Evolutionary conservation across 306 rosid species (phyloP).

Genomic region (Quercus agrifolia): DNA sequence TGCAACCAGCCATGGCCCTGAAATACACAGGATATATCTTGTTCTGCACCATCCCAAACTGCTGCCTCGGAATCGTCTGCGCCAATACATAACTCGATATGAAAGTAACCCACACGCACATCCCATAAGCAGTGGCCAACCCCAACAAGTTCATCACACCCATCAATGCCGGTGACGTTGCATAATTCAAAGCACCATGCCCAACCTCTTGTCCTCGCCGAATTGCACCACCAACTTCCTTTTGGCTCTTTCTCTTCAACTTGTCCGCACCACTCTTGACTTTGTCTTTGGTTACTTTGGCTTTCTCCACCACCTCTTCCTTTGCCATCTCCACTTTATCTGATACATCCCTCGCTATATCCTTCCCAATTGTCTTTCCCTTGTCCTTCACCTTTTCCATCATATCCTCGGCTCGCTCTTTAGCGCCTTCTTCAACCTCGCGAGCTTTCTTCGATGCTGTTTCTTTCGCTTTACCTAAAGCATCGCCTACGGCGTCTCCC

Average conservation of each 20-base stretch:
- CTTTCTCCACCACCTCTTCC: not conserved
- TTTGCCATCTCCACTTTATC: not conserved
- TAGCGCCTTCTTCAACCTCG: slow-evolving; percentile 21
- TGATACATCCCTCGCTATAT: slow-evolving; percentile 31
- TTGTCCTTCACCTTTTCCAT: slow-evolving; percentile 19
- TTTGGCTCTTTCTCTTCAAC: not conserved
- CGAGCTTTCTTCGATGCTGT: slow-evolving; percentile 9
- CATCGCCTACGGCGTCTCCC: slow-evolving; percentile 12
- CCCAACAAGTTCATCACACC: slow-evolving; percentile 42
- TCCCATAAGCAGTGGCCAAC: slow-evolving; percentile 58
- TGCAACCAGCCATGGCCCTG: slow-evolving; percentile 42
- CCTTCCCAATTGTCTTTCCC: slow-evolving; percentile 15
- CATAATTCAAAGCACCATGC: not conserved
- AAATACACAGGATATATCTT: slow-evolving; percentile 83
- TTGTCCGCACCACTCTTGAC: not conserved
- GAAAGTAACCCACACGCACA: slow-evolving; percentile 75
- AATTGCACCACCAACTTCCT: not conserved
- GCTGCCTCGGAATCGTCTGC: slow-evolving; percentile 57
- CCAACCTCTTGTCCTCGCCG: not conserved
- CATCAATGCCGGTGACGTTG: not conserved
- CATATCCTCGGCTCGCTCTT: slow-evolving; percentile 17
- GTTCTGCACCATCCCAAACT: slow-evolving; percentile 76
- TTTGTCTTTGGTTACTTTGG: slow-evolving; percentile 4
- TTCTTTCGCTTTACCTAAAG: slow-evolving; percentile 25
- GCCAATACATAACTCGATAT: slow-evolving; percentile 58